These are phyloP conservation scores for Nyctanthes arbortristis DNA, from an alignment of 257 asterid genomes.

Conservation along the genomic window DNA sequence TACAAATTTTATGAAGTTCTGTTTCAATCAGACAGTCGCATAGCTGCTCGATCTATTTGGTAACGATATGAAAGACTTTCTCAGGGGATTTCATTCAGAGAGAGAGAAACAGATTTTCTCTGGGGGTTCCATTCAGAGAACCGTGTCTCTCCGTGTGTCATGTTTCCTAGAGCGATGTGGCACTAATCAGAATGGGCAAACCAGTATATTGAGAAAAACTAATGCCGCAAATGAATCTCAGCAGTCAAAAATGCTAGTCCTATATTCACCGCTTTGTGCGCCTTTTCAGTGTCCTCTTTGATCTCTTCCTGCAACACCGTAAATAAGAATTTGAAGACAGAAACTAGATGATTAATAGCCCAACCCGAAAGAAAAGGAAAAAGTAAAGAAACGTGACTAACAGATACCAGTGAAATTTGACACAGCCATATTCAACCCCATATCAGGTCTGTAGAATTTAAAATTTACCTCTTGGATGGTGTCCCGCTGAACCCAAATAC, in stretches of 20 bases:
- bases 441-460: neutral
- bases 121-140: no score
- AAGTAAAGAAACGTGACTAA: neutral
- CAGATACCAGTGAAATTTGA: neutral
- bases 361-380: neutral
- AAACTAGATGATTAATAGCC: neutral
- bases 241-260: neutral
- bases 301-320: constrained; percentile 47
- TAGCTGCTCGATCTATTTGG: no score
- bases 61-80: no score
- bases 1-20: no score
- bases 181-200: neutral
- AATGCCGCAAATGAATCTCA: neutral
- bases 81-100: no score
- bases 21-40: no score
- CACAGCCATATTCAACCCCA: neutral
- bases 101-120: no score
- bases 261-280: constrained; percentile 41
- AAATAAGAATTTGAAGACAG: constrained; percentile 6
- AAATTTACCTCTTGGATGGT: constrained; percentile 60
- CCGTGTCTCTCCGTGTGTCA: no score
- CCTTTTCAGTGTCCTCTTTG: constrained; percentile 46
- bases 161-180: no score
- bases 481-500: constrained; percentile 66
- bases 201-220: neutral